These are phyloP conservation scores for Ceratobasidium sp. DNA, from an alignment of 1,284 basidiomycete species.

Conservation along the genomic window DNA sequence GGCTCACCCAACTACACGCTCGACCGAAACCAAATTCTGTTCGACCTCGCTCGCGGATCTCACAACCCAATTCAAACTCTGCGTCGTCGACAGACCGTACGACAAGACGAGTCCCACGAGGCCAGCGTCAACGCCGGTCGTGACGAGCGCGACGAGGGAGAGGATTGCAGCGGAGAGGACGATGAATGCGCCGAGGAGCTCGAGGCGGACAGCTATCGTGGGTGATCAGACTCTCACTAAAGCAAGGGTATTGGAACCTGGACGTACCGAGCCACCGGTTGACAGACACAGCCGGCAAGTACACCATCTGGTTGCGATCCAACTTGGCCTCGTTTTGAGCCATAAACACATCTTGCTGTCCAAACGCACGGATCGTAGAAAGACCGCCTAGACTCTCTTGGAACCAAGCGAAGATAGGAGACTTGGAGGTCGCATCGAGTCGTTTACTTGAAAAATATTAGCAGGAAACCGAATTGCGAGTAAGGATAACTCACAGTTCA, in stretches of 20 bases:
- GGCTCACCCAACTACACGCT: slow-evolving; percentile 62
- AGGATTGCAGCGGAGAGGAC: slow-evolving; percentile 80
- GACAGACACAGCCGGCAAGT: slow-evolving; percentile 74
- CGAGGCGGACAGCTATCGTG: slow-evolving; percentile 23
- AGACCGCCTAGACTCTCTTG: slow-evolving; percentile 77
- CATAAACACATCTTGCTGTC: slow-evolving; percentile 78
- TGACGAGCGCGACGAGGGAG: slow-evolving; percentile 75
- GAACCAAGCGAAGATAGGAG: slow-evolving; percentile 83
- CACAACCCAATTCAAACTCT: slow-evolving; percentile 90
- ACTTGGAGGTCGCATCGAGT: slow-evolving; percentile 88
- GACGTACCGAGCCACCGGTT: slow-evolving; percentile 82
- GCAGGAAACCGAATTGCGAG: background rate
- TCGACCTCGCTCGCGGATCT: slow-evolving; percentile 91
- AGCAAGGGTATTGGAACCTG: slow-evolving; percentile 56
- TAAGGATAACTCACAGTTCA: slow-evolving; percentile 63
- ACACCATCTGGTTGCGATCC: slow-evolving; percentile 86
- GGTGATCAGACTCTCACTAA: background rate
- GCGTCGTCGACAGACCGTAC: slow-evolving; percentile 85
- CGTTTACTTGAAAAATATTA: slow-evolving; percentile 64
- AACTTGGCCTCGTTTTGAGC: slow-evolving; percentile 81
- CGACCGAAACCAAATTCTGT: slow-evolving; percentile 92
- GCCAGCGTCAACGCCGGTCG: slow-evolving; percentile 81
- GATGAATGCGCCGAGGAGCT: slow-evolving; percentile 70
- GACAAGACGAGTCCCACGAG: slow-evolving; percentile 91
- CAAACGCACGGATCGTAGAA: slow-evolving; percentile 86